phyloP scores from a whole-genome alignment of 2,329 filamentous ascomycete genomes.

The Pleoardoris graminearum region DNA sequence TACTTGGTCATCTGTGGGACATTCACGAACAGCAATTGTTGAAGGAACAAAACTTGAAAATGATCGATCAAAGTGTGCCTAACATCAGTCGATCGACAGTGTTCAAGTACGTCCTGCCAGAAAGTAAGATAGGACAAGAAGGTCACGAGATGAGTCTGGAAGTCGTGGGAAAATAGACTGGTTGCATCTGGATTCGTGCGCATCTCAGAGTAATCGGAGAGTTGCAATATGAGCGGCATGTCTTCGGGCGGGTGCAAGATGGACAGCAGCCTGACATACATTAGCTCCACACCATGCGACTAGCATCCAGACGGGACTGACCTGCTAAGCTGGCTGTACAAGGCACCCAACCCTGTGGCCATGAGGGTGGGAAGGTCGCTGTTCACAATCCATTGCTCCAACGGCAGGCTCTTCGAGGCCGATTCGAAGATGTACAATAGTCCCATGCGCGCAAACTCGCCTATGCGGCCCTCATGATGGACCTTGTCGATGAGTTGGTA shows the following conservation, averaged over 20 bases:
- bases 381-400: conserved; percentile 97
- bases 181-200: conserved; percentile 67
- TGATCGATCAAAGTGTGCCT: conserved; percentile 93
- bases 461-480: conserved; percentile 89
- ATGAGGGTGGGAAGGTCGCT: conserved; percentile 95
- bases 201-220: conserved; percentile 85
- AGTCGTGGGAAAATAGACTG: conserved; percentile 72
- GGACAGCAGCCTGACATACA: conserved; percentile 68
- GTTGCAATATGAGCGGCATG: conserved; percentile 78
- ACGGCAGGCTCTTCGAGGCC: conserved; percentile 75
- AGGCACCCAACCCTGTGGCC: conserved; percentile 88
- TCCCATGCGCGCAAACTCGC: conserved; percentile 93
- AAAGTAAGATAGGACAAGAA: conserved; percentile 95
- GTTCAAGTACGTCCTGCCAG: conserved; percentile 97
- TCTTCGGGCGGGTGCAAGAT: conserved; percentile 75
- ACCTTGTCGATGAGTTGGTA: conserved; percentile 97
- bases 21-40: conserved; percentile 77
- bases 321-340: conserved; percentile 70
- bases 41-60: conserved; percentile 94
- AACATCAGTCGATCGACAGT: conserved; percentile 89
- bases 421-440: conserved; percentile 95
- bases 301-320: conserved; percentile 28
- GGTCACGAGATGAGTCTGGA: conserved; percentile 84
- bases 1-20: not conserved
- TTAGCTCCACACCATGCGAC: not conserved